Percentiles rank a stretch among this genome's conserved stretches.
phyloP scores from a whole-genome alignment of 352 stramenopile species.

The Phytophthora aleatoria region DNA sequence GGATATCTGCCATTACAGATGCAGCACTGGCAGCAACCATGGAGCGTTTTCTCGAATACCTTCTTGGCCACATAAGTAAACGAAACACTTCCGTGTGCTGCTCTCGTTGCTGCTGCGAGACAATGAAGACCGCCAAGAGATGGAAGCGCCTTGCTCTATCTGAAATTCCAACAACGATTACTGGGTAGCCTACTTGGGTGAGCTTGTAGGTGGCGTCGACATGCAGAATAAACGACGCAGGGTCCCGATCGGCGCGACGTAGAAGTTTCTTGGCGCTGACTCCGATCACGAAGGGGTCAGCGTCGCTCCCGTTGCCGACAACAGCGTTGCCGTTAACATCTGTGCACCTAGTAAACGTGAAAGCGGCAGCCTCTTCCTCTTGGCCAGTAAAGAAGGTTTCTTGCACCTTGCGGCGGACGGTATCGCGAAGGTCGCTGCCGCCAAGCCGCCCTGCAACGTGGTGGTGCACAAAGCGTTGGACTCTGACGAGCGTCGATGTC shows the following conservation, averaged over 20 bases:
- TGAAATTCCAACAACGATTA: constrained; percentile 27
- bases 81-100: constrained; percentile 7
- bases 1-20: constrained; percentile 10
- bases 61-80: constrained; percentile 3
- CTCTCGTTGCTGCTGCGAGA: constrained; percentile 18
- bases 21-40: neutral
- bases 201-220: constrained; percentile 41
- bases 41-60: neutral
- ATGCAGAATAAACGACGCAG: constrained; percentile 3
- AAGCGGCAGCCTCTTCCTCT: constrained; percentile 14
- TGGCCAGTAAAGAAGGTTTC: constrained; percentile 6
- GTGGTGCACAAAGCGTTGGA: constrained; percentile 12
- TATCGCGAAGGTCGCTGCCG: constrained; percentile 3
- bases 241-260: neutral
- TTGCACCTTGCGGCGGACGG: constrained; percentile 2
- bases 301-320: constrained; percentile 13
- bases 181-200: constrained; percentile 22
- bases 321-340: neutral
- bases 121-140: constrained; percentile 28
- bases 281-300: constrained; percentile 12
- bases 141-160: constrained; percentile 27
- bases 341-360: constrained; percentile 8
- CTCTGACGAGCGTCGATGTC: neutral
- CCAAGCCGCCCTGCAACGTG: constrained; percentile 9
- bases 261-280: constrained; percentile 22